Evolutionary conservation across 2,329 filamentous ascomycete genomes (phyloP).

Genomic region (Trichoderma sp.): DNA sequence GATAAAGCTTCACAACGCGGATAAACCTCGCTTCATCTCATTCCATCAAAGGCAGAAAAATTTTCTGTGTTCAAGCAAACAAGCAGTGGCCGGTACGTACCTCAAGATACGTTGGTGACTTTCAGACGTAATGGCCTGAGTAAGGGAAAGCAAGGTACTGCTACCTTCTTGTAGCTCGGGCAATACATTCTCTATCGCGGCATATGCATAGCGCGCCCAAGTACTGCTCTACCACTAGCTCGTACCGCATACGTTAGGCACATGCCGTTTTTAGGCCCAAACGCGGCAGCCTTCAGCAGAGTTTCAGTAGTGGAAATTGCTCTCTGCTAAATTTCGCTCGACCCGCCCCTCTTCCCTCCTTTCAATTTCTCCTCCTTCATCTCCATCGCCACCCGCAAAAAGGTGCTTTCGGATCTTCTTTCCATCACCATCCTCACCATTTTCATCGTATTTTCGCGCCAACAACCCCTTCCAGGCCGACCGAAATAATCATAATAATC

Average conservation of each 20-base stretch:
- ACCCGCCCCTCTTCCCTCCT: constrained; percentile 24
- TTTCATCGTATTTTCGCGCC: constrained; percentile 10
- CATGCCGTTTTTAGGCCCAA: constrained; percentile 3
- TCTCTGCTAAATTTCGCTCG: constrained; percentile 15
- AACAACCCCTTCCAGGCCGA: constrained; percentile 6
- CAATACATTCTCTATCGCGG: not conserved
- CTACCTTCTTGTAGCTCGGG: not conserved
- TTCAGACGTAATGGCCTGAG: not conserved
- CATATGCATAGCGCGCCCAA: not conserved
- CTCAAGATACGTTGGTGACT: not conserved
- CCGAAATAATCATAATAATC: constrained; percentile 15
- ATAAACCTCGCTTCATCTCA: constrained; percentile 2
- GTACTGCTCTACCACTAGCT: not conserved
- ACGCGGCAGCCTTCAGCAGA: constrained; percentile 8
- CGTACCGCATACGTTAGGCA: not conserved
- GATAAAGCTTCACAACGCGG: not conserved
- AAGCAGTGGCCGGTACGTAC: constrained; percentile 13
- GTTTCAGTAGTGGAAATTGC: constrained; percentile 17
- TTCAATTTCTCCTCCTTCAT: constrained; percentile 25
- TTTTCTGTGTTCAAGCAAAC: not conserved
- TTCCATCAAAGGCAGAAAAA: not conserved
- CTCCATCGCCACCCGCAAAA: constrained; percentile 13
- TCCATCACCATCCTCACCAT: not conserved
- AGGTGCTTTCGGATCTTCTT: constrained; percentile 3
- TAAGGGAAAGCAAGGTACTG: not conserved